These are phyloP conservation scores for Xanthoconium purpureum DNA, from an alignment of 768 basidiomycete genomes.

Conservation along the genomic window DNA sequence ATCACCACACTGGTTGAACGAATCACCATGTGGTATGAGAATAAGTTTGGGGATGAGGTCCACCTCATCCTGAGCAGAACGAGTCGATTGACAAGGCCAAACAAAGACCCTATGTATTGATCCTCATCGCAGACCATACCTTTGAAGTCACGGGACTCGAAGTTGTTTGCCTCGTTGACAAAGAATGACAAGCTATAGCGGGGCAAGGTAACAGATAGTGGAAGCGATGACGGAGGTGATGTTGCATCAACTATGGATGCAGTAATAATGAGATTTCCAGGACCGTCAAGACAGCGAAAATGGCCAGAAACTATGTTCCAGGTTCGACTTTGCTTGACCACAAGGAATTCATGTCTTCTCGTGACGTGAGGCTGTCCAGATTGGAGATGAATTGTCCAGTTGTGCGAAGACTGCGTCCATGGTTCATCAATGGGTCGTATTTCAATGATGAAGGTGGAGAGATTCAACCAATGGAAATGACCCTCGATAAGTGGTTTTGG, in stretches of 20 bases:
- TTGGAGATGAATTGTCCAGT: background rate
- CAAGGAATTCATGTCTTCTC: background rate
- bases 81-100: background rate
- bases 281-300: background rate
- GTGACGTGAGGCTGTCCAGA: background rate
- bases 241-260: background rate
- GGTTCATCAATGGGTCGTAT: background rate
- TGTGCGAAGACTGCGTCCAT: background rate
- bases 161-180: background rate
- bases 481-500: background rate
- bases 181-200: background rate
- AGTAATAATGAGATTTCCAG: background rate
- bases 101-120: background rate
- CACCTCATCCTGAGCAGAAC: background rate
- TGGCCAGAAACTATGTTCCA: background rate
- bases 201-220: background rate
- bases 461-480: background rate
- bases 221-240: too few species aligned
- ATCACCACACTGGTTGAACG: background rate
- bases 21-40: background rate
- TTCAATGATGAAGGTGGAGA: background rate
- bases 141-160: background rate
- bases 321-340: background rate
- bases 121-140: background rate
- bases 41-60: background rate